Base-by-base conservation (phyloP, 2,329 filamentous ascomycete species). In the Alternaria rosae region DNA sequence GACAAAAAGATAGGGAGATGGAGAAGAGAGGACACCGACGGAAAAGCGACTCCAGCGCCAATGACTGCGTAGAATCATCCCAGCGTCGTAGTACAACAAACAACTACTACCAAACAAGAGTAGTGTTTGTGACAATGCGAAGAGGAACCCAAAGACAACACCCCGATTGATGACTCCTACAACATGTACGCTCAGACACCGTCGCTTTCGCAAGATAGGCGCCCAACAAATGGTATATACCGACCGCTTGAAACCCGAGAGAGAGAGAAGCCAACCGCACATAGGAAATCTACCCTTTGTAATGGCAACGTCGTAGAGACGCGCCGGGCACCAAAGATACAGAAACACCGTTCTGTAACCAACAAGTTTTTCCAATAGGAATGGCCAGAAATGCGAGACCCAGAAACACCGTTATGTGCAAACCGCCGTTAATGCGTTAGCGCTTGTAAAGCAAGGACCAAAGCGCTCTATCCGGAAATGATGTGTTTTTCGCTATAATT, bases 221-320 rank as follows among this genome's bases (percentile, higher is more conserved):
- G 75, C 77, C 75, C 68, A 64, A 64, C 66, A 72, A 51, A 71
- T 80, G 78, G 78, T 80, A 80, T 80, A 79, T 76, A 78, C 76
- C 76, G 74, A 73, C 76, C 75, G 70, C 71, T 64, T 70, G 64
- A 71, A 73, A 70, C 69, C 68, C 47, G 20, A 50, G 45, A 51
- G 47, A 51, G 47, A 51, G 62, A 69, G 61, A 73, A 50, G 70
- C 75, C 70, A 69, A 70, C 68, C 72, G 68, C 73, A 78, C 77
- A 78, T 77, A 79, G 69, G 75, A 78, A 79, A 79, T 79, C 77
- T 78, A 78, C 76, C 76, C 73, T 68, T 73, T 73, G 69, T 73
- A 72, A 67, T 68, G 69, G 65, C 66, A 63, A 66, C 54, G 50
- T 48, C 44, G 58, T 59, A 57, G 59, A 62, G 66, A 38, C 35